A percentile compares a stretch with the other conserved stretches of the same genome.
These are phyloP conservation scores for Irpex sp. DNA, from an alignment of 1,284 basidiomycete species.

Conservation along the genomic window DNA sequence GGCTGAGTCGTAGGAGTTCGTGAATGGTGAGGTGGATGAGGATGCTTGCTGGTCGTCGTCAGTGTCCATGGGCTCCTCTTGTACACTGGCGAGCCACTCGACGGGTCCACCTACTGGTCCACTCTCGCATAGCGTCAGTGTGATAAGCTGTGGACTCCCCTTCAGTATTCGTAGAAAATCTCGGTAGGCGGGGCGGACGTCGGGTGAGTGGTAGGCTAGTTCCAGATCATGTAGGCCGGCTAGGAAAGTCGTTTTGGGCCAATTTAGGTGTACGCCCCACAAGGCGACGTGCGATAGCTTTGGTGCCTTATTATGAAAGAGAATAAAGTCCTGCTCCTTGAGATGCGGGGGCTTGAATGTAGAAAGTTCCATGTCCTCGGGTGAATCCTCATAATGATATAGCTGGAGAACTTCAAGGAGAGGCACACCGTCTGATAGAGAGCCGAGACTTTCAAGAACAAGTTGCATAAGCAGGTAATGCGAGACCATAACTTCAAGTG, in stretches of 20 bases:
- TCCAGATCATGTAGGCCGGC: slow-evolving; percentile 44
- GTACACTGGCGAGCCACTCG: slow-evolving; percentile 30
- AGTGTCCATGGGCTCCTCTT: slow-evolving; percentile 13
- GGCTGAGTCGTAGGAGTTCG: not conserved
- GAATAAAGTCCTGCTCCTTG: slow-evolving; percentile 27
- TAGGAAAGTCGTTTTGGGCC: slow-evolving; percentile 44
- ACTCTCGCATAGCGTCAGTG: slow-evolving; percentile 45
- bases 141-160: slow-evolving; percentile 44
- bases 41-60: not conserved
- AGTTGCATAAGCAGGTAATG: slow-evolving; percentile 44
- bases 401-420: slow-evolving; percentile 47
- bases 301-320: slow-evolving; percentile 56
- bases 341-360: slow-evolving; percentile 32
- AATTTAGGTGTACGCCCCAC: slow-evolving; percentile 65
- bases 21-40: not conserved
- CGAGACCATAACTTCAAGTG: slow-evolving; percentile 40
- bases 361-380: slow-evolving; percentile 29
- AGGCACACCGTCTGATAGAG: slow-evolving; percentile 39
- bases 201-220: slow-evolving; percentile 52
- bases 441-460: slow-evolving; percentile 39
- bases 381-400: slow-evolving; percentile 39
- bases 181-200: slow-evolving; percentile 52
- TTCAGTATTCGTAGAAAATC: slow-evolving; percentile 45
- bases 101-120: slow-evolving; percentile 42
- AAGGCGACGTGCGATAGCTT: slow-evolving; percentile 42